Percentiles rank a stretch among this genome's conserved stretches.
These are phyloP conservation scores for Sabuloglossum arenarium DNA, from an alignment of 495 filamentous ascomycete genomes.

Conservation along the genomic window DNA sequence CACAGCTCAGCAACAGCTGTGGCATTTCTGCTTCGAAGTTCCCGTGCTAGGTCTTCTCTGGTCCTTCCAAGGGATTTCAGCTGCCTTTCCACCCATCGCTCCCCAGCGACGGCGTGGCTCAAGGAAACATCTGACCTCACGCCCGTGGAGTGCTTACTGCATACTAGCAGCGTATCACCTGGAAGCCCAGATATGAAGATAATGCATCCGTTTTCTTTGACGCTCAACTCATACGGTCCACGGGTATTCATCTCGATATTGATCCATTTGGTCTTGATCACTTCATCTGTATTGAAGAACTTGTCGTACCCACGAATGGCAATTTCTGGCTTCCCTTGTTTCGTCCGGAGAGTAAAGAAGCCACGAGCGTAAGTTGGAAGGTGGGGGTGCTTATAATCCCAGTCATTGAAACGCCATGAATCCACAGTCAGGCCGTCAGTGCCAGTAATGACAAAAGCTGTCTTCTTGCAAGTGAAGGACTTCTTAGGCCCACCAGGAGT, in stretches of 20 bases:
- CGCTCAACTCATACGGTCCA: slow-evolving; percentile 83
- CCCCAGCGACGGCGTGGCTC: slow-evolving; percentile 74
- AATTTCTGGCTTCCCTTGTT: slow-evolving; percentile 49
- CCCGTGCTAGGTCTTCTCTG: slow-evolving; percentile 49
- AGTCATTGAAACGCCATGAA: slow-evolving; percentile 85
- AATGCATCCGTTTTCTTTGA: slow-evolving; percentile 98
- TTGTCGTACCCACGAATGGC: slow-evolving; percentile 86
- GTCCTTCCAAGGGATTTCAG: slow-evolving; percentile 53
- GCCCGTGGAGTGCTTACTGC: slow-evolving; percentile 95
- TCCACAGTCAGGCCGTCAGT: slow-evolving; percentile 45
- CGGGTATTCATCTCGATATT: slow-evolving; percentile 57
- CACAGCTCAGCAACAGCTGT: slow-evolving; percentile 94
- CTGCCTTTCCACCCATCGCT: slow-evolving; percentile 68
- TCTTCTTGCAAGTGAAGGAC: slow-evolving; percentile 49
- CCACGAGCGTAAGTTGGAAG: slow-evolving; percentile 85
- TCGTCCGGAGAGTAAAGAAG: slow-evolving; percentile 57
- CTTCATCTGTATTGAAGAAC: slow-evolving; percentile 87
- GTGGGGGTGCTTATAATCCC: slow-evolving; percentile 73
- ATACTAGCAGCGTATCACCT: slow-evolving; percentile 72
- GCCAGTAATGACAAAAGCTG: slow-evolving; percentile 40
- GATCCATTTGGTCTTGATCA: slow-evolving; percentile 54
- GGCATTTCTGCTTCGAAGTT: slow-evolving; percentile 58
- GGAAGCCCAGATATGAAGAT: slow-evolving; percentile 89
- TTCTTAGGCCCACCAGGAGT: slow-evolving; percentile 19
- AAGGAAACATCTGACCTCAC: slow-evolving; percentile 38